phyloP scores from a whole-genome alignment of 345 rosid species.

The Triadica sebifera region DNA sequence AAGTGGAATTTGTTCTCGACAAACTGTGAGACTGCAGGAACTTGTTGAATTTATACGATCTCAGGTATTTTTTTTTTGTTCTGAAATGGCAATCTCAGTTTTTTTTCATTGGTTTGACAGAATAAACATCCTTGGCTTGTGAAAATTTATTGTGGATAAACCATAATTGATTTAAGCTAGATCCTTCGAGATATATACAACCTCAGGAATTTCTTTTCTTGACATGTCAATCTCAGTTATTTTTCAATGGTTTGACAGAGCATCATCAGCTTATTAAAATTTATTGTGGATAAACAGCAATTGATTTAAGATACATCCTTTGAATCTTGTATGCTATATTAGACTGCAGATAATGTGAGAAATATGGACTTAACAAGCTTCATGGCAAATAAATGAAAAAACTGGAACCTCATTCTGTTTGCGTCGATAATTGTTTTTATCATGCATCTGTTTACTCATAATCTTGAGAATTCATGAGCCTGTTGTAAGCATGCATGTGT shows the following conservation, averaged over 20 bases:
- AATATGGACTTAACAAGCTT: background rate
- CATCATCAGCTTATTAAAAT: background rate
- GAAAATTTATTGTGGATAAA: background rate
- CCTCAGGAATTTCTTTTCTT: no score
- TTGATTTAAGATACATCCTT: background rate
- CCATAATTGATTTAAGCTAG: background rate
- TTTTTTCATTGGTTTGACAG: background rate
- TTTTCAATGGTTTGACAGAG: background rate
- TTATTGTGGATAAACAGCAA: background rate
- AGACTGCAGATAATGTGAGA: background rate
- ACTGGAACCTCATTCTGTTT: background rate
- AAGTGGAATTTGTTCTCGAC: conserved; percentile 68
- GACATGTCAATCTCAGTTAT: conserved; percentile 96
- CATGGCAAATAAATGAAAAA: background rate
- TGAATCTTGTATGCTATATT: background rate
- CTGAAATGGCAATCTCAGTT: no score
- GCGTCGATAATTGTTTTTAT: background rate
- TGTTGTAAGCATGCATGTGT: background rate
- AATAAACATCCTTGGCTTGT: background rate
- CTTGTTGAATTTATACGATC: conserved; percentile 87
- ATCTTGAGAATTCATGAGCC: background rate
- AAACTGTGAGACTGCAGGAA: conserved; percentile 86
- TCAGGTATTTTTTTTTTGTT: conserved; percentile 47
- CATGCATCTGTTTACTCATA: background rate
- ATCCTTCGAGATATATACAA: conserved; percentile 39